Base-by-base conservation (phyloP, 768 basidiomycete genomes). In the Leucosporidium yakuticum region DNA sequence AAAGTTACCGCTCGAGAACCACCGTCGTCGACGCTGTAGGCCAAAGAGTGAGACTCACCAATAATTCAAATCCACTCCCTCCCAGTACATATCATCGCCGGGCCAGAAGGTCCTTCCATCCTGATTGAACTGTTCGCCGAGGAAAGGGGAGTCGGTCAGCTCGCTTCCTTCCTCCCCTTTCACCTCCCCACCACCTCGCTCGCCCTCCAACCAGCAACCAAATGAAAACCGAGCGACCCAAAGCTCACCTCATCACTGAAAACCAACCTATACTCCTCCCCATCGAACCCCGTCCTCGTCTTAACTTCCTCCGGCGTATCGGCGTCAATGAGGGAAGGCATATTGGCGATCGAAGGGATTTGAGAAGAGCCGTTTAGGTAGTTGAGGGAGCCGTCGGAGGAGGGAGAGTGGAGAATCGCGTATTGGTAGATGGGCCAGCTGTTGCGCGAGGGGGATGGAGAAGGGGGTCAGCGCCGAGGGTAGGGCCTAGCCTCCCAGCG, bases 201-300 rank as follows among this genome's bases (percentile, higher is more conserved):
- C 14, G 5, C 34, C 6, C 39, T 44, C 39, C 11, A n/a, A n/a
- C n/a, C n/a, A n/a, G n/a, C n/a, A n/a, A n/a, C n/a, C n/a, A n/a
- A n/a, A n/a, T n/a, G n/a, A n/a, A n/a, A n/a, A 48, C 21, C 47
- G 47, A 48, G 14, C 21, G 21, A 48, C 47, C 47, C 47, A 14
- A 51, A 23, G 21, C 50, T 17, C 25, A 56, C n/a, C 78, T 90
- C 88, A 77, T 90, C 89, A 65, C 88, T 91, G 80, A 93, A 98
- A 1, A 90, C 88, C 32, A 98, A 85, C 62, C 86, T 80, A 76
- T 91, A 94, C 12, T 82, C 79, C 65, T 87, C 81, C 2, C 93
- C 93, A 76, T 96, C 91, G 70, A 83, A 88, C 7, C 82, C 75
- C 11, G 65, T 69, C 29, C 75, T 64, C 17, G 57, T 83, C 36